A percentile compares a stretch with the other conserved stretches of the same genome.
Evolutionary conservation across 345 rosid genomes (phyloP).

Genomic region (Boechera retrofracta): DNA sequence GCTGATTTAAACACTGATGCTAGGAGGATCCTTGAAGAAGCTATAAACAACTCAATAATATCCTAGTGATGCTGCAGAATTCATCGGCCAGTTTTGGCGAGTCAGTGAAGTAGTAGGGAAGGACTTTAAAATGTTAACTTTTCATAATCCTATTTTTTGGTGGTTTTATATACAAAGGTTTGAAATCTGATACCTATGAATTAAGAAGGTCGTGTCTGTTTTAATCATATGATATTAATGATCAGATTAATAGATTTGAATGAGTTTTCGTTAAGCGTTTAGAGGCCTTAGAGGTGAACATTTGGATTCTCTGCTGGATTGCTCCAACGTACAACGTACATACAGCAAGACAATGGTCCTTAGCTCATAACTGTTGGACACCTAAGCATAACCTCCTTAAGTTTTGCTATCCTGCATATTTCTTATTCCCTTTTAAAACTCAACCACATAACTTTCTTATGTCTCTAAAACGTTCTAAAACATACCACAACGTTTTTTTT

Average conservation of each 20-base stretch:
- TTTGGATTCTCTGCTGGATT: not conserved
- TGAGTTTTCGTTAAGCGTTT: not conserved
- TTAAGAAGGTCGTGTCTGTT: conserved; percentile 7
- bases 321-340: not conserved
- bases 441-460: not conserved
- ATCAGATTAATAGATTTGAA: not conserved
- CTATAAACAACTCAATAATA: conserved; percentile 29
- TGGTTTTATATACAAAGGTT: conserved; percentile 15
- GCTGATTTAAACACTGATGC: conserved; percentile 71
- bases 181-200: not conserved
- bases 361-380: not conserved
- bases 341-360: not conserved
- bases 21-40: conserved; percentile 56
- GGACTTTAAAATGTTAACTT: not conserved
- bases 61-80: conserved; percentile 15
- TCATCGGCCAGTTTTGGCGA: conserved; percentile 10
- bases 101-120: conserved; percentile 9
- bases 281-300: too few relatives aligned
- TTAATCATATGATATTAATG: not conserved
- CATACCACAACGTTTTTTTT: not conserved
- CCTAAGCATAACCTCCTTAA: not conserved
- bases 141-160: not conserved
- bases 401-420: not conserved
- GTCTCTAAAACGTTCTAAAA: not conserved
- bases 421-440: not conserved